Percentiles rank a stretch among this genome's conserved stretches.
Conservation (phyloP, 164 flowering plant genomes). For the Liquidambar formosana region DNA sequence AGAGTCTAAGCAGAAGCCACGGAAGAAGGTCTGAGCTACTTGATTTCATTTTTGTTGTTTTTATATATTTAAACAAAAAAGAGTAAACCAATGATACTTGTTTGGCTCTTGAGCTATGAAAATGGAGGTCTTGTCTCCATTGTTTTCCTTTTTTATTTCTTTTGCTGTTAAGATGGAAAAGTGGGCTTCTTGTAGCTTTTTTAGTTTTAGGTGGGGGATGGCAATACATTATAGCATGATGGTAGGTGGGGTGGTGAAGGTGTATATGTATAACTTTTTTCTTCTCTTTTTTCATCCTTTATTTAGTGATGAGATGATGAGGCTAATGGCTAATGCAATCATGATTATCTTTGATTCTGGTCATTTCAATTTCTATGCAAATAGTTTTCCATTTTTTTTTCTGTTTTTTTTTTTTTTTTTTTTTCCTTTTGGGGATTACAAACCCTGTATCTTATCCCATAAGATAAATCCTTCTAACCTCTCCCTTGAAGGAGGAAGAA, state of each 20-base stretch:
- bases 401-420: too few species aligned
- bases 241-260: conserved; percentile 25
- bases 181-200: conserved; percentile 19
- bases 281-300: conserved; percentile 3
- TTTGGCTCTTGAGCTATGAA: conserved; percentile 6
- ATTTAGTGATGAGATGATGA: conserved; percentile 14
- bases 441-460: too few species aligned
- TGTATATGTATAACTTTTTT: conserved; percentile 29
- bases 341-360: conserved; percentile 14
- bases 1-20: conserved; percentile 42
- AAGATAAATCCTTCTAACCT: too few species aligned
- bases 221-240: conserved; percentile 25
- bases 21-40: neutral
- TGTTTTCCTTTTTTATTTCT: conserved; percentile 7
- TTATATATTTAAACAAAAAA: neutral
- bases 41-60: neutral
- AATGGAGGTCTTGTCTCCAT: conserved; percentile 8
- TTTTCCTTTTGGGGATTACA: too few species aligned
- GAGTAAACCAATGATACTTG: neutral
- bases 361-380: neutral
- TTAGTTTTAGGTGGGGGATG: conserved; percentile 23
- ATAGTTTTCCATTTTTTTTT: neutral
- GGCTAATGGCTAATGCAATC: conserved; percentile 19
- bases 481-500: too few species aligned
- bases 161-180: conserved; percentile 13